These are phyloP conservation scores for Starmerella bombicola DNA, from an alignment of 805 yeast species.

Conservation along the genomic window DNA sequence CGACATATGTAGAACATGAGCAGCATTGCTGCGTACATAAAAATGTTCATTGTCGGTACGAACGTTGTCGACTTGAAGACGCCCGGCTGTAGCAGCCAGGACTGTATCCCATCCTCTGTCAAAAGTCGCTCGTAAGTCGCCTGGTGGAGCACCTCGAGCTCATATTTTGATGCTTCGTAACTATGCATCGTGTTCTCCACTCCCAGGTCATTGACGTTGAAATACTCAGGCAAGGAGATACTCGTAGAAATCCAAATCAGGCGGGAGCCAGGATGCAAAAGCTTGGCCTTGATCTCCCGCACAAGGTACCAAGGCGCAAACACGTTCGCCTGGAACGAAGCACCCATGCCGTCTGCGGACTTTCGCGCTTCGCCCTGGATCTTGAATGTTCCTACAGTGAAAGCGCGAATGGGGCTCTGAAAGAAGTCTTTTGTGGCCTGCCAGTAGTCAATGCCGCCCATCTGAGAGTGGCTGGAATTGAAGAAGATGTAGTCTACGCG, in stretches of 20 bases:
- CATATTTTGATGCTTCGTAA: slow-evolving; percentile 85
- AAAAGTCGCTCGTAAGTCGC: slow-evolving; percentile 48
- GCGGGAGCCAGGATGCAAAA: slow-evolving; percentile 42
- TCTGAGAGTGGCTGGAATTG: slow-evolving; percentile 84
- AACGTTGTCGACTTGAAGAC: slow-evolving; percentile 77
- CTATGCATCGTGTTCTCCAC: slow-evolving; percentile 50
- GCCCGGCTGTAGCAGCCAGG: slow-evolving; percentile 86
- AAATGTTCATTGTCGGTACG: slow-evolving; percentile 56
- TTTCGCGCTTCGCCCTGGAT: slow-evolving; percentile 67
- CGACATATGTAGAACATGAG: slow-evolving; percentile 73
- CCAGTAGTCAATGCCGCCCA: slow-evolving; percentile 76
- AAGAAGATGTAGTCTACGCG: slow-evolving; percentile 68
- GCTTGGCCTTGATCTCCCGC: slow-evolving; percentile 38
- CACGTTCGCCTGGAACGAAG: slow-evolving; percentile 90
- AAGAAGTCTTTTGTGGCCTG: slow-evolving; percentile 60
- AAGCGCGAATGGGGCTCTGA: slow-evolving; percentile 59
- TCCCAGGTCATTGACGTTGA: slow-evolving; percentile 66
- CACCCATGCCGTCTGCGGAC: slow-evolving; percentile 67
- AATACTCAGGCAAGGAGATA: slow-evolving; percentile 62
- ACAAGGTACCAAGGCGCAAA: slow-evolving; percentile 86
- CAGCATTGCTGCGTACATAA: slow-evolving; percentile 80
- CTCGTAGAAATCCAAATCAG: slow-evolving; percentile 78
- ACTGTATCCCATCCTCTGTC: slow-evolving; percentile 43
- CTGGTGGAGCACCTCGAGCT: slow-evolving; percentile 69
- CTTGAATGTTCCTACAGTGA: slow-evolving; percentile 80